Base-by-base conservation (phyloP, 495 filamentous ascomycete genomes). In the Aspergillus ostianus region DNA sequence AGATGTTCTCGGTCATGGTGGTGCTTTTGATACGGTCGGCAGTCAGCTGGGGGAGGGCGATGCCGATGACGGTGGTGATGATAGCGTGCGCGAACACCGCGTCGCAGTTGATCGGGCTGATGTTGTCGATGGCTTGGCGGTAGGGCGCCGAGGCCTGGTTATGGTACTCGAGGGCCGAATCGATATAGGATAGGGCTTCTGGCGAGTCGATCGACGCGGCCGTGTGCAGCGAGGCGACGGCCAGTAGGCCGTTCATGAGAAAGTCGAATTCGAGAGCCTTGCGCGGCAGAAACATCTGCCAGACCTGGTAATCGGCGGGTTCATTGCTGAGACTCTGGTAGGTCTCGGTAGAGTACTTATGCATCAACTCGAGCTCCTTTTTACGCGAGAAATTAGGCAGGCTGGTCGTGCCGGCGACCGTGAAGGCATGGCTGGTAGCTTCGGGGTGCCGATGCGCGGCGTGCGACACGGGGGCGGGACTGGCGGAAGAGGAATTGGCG, bases 231-330 rank as follows among this genome's bases (percentile, higher is more conserved):
- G 82, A 77, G 4, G 79, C 80, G 18, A 85, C 57, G 13, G 80
- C 78, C 32, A 87, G 70, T 12, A 87, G 75, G 44, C 82, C 76
- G 44, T 78, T 76, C 76, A 85, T 80, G 21, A 85, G 71, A 62
- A 82, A 85, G 55, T 80, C 76, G 61, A 81, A 75, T 21, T 64
- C 54, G 1, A 85, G 67, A 3, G 78, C 84, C 47, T 79, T 66
- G 12, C 74, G 73, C 4, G 82, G 81, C 21, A 84, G 71, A 53
- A 75, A 67, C 12, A 68, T 63, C 53, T 75, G 71, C 75, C 75
- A 78, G 12, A 64, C 62, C 27, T 72, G 57, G 29, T 65, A 64
- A 49, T 71, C 70, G 0, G 69, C 59, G 1, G 67, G 27, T 12
- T 65, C 51, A 10, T 66, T 71, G 55, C 69, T 72, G 10, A 76